These are phyloP conservation scores for Trichodelitschia bisporula DNA, from an alignment of 495 filamentous ascomycete species.

Conservation along the genomic window DNA sequence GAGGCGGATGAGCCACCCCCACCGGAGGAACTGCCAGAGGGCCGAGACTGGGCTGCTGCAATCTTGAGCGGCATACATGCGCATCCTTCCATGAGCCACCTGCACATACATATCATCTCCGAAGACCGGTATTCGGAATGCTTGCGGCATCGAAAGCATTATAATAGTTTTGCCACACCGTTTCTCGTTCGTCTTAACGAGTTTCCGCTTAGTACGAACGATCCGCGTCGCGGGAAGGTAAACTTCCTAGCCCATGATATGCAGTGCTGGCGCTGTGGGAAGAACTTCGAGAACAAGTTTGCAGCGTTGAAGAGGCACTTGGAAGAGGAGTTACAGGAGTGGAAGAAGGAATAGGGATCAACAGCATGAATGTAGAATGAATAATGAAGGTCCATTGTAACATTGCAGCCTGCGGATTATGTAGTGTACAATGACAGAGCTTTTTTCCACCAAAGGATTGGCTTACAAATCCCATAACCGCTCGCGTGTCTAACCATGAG, in stretches of 20 bases:
- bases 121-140: constrained; percentile 43
- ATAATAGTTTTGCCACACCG: constrained; percentile 71
- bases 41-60: constrained; percentile 58
- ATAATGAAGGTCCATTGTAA: no score
- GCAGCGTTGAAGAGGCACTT: constrained; percentile 56
- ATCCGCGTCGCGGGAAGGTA: constrained; percentile 27
- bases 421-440: no score
- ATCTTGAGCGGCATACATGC: constrained; percentile 63
- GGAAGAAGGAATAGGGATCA: constrained; percentile 47
- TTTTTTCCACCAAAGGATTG: no score
- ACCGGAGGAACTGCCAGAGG: constrained; percentile 31
- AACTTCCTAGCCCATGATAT: constrained; percentile 37
- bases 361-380: no score
- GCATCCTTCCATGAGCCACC: constrained; percentile 71
- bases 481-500: no score
- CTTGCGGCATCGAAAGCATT: constrained; percentile 67
- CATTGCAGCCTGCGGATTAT: no score
- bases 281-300: constrained; percentile 47
- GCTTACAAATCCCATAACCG: no score
- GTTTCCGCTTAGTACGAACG: constrained; percentile 44
- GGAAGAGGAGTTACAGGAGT: constrained; percentile 52
- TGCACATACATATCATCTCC: constrained; percentile 76
- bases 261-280: constrained; percentile 67
- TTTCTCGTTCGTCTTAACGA: constrained; percentile 68
- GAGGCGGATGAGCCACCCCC: constrained; percentile 14